Evolutionary conservation across 257 asterid species (phyloP).

Genomic region (Solanum pinnatisectum): DNA sequence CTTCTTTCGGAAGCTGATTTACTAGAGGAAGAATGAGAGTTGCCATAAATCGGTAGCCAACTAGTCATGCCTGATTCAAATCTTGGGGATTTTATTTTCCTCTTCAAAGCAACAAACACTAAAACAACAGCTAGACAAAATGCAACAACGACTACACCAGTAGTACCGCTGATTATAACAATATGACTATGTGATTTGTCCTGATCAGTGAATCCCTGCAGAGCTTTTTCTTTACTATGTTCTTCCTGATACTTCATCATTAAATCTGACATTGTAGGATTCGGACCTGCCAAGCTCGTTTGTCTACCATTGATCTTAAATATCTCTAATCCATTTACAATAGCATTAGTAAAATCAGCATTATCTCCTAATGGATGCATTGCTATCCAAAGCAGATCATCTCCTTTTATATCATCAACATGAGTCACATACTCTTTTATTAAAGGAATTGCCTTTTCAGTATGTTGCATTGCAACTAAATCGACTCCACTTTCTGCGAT

Average conservation of each 20-base stretch:
- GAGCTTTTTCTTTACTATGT: neutral
- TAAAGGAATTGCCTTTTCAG: constrained; percentile 21
- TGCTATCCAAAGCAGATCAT: constrained; percentile 38
- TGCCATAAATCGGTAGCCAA: constrained; percentile 77
- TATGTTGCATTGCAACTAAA: constrained; percentile 14
- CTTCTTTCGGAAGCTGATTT: constrained; percentile 41
- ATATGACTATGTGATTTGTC: constrained; percentile 1
- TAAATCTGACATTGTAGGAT: constrained; percentile 64
- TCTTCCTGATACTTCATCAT: constrained; percentile 43
- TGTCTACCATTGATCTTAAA: constrained; percentile 55
- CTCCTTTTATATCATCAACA: constrained; percentile 18
- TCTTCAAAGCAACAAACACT: constrained; percentile 29
- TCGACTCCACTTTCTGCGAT: constrained; percentile 39
- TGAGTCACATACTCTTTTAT: constrained; percentile 40
- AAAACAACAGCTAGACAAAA: constrained; percentile 59
- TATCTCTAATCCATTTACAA: constrained; percentile 76
- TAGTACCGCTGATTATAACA: constrained; percentile 49
- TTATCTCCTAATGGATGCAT: constrained; percentile 28
- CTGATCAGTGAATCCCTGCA: constrained; percentile 8
- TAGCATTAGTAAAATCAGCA: constrained; percentile 34
- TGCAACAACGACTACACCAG: constrained; percentile 70
- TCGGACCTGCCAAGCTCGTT: constrained; percentile 61
- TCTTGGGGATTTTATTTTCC: constrained; percentile 24
- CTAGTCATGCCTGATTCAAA: constrained; percentile 28
- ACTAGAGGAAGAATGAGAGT: constrained; percentile 29